A percentile compares a stretch with the other conserved stretches of the same genome.
These are phyloP conservation scores for Chamaenerion angustifolium DNA, from an alignment of 345 rosid species.

Conservation along the genomic window DNA sequence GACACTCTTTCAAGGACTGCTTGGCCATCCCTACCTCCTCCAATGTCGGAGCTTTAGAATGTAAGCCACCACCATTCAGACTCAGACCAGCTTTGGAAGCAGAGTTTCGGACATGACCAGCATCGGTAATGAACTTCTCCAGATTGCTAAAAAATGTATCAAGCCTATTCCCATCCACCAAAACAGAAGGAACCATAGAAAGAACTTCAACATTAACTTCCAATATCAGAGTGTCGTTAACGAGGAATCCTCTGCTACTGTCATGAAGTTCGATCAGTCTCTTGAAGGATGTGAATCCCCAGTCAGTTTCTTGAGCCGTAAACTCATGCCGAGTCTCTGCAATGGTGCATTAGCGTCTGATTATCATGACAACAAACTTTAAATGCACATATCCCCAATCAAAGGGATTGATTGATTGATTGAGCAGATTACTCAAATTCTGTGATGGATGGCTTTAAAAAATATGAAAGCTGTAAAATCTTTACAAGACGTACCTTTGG, in stretches of 20 bases:
- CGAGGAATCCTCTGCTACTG: slow-evolving; percentile 1
- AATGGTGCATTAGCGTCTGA: not conserved
- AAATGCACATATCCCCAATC: not conserved
- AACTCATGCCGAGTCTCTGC: slow-evolving; percentile 7
- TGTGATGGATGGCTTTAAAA: not conserved
- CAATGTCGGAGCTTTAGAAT: too few species aligned
- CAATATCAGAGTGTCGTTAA: slow-evolving; percentile 5
- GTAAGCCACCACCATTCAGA: too few species aligned
- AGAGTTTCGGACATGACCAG: not conserved
- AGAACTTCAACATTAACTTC: slow-evolving; percentile 5
- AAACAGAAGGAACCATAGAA: not conserved
- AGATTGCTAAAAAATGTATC: not conserved
- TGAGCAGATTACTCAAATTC: not conserved
- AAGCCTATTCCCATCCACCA: not conserved
- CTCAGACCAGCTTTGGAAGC: too few species aligned
- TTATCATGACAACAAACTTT: not conserved
- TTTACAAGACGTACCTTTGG: slow-evolving; percentile 13
- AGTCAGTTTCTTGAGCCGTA: slow-evolving; percentile 2
- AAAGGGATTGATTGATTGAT: too few species aligned
- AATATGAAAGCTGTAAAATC: not conserved
- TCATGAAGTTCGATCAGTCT: slow-evolving; percentile 3
- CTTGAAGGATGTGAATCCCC: slow-evolving; percentile 6
- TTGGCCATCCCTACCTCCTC: too few species aligned
- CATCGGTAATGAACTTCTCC: not conserved
- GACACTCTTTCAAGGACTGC: too few species aligned